Evolutionary conservation across 75 land plant species (phyloP).

Genomic region (Sequoia sempervirens): DNA sequence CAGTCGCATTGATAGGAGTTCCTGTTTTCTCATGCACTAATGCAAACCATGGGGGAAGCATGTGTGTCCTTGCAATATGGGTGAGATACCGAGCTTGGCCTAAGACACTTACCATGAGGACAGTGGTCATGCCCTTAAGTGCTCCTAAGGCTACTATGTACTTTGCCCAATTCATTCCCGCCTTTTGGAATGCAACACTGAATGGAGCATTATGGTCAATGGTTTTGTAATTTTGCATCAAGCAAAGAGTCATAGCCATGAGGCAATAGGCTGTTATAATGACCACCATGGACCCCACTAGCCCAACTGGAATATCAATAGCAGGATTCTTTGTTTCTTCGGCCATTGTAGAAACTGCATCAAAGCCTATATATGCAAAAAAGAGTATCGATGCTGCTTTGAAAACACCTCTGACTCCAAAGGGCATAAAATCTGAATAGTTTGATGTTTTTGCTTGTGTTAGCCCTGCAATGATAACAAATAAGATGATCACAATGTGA

Average conservation of each 20-base stretch:
- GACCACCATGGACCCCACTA: conserved; percentile 54
- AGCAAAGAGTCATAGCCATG: conserved; percentile 43
- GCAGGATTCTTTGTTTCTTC: conserved; percentile 69
- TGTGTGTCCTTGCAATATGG: conserved; percentile 83
- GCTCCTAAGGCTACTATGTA: conserved; percentile 88
- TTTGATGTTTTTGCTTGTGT: conserved; percentile 51
- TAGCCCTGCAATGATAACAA: conserved; percentile 79
- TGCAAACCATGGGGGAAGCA: conserved; percentile 81
- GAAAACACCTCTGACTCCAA: conserved; percentile 62
- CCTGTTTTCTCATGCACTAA: conserved; percentile 45
- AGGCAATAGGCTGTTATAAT: conserved; percentile 38
- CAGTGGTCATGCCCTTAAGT: conserved; percentile 81
- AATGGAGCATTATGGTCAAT: conserved; percentile 61
- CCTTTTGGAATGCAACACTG: conserved; percentile 35
- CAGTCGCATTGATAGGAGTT: conserved; percentile 76
- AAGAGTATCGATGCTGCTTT: conserved; percentile 49
- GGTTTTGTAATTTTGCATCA: conserved; percentile 30
- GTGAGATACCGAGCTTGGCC: conserved; percentile 84
- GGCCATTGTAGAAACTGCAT: conserved; percentile 68
- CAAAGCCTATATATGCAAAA: conserved; percentile 71
- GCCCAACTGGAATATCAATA: conserved; percentile 65
- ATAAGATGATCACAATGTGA: conserved; percentile 53
- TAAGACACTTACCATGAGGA: conserved; percentile 62
- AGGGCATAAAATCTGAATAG: conserved; percentile 48
- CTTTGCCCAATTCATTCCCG: conserved; percentile 80